These are phyloP conservation scores for Colletotrichum orchidophilum DNA, from an alignment of 2,329 filamentous ascomycete genomes.

Conservation along the genomic window DNA sequence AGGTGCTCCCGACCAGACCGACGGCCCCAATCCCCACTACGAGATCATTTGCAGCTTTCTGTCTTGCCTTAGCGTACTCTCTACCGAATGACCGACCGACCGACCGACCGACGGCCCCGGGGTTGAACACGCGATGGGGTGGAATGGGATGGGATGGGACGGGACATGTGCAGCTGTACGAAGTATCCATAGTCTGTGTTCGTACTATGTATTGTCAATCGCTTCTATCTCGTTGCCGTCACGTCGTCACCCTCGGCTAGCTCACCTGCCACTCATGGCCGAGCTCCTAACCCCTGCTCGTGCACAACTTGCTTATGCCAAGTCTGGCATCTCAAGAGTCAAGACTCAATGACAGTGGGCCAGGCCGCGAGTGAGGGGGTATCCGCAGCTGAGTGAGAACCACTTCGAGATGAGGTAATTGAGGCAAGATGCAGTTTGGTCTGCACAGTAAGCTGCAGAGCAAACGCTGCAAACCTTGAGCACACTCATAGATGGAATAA, in stretches of 20 bases:
- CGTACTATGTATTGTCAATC: not conserved
- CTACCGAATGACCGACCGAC: not conserved
- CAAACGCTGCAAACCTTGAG: not conserved
- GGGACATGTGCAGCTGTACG: not conserved
- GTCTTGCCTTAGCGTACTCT: not conserved
- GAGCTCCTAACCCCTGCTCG: not conserved
- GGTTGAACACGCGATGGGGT: constrained; percentile 3
- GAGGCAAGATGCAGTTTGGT: not conserved
- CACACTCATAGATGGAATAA: not conserved
- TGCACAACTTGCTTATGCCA: not conserved
- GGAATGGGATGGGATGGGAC: not conserved
- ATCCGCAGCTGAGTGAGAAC: not conserved
- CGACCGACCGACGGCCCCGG: not conserved
- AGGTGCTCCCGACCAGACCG: constrained; percentile 17
- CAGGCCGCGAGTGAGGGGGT: not conserved
- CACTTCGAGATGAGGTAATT: not conserved
- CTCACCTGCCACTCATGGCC: constrained; percentile 1
- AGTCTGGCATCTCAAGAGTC: not conserved
- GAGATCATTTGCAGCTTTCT: constrained; percentile 1
- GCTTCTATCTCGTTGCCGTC: not conserved
- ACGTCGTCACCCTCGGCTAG: constrained; percentile 11
- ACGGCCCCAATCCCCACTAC: not conserved
- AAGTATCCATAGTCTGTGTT: not conserved
- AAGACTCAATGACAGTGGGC: no score
- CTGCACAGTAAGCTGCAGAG: not conserved